phyloP scores from a whole-genome alignment of 805 yeast species.

The Lipomyces japonicus region DNA sequence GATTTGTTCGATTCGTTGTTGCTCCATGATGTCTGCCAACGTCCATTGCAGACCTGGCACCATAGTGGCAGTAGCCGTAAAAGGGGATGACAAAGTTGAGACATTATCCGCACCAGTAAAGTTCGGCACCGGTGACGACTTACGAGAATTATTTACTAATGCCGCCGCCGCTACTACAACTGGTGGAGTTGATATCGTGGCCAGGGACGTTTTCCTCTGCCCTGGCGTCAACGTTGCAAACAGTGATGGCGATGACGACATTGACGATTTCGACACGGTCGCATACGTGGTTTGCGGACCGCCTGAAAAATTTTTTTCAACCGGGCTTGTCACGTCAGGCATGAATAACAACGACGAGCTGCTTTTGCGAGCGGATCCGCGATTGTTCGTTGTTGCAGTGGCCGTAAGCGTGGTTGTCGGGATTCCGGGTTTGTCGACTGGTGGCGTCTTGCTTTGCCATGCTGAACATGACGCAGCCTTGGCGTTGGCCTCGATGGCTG shows the following conservation, averaged over 20 bases:
- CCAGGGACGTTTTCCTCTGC: neutral
- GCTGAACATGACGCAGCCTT: conserved; percentile 13
- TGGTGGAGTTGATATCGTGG: neutral
- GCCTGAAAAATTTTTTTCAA: too few species aligned
- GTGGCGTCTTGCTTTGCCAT: too few species aligned
- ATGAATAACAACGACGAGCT: neutral
- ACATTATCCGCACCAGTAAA: neutral
- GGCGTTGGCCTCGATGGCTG: conserved; percentile 1
- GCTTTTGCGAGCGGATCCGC: conserved; percentile 12
- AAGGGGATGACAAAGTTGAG: neutral
- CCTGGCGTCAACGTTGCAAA: too few species aligned
- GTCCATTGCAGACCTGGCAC: conserved; percentile 11
- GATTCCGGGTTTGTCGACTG: too few species aligned
- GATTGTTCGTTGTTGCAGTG: too few species aligned
- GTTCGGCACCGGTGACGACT: conserved; percentile 1
- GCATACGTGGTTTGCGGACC: too few species aligned
- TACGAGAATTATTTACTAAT: neutral
- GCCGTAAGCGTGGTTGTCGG: too few species aligned
- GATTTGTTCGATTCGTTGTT: conserved; percentile 43
- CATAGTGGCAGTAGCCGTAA: neutral
- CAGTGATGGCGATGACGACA: too few species aligned
- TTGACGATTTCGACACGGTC: too few species aligned
- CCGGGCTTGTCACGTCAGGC: too few species aligned
- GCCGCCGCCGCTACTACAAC: conserved; percentile 4
- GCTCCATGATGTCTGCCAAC: conserved; percentile 31